Conservation (phyloP, 2,329 filamentous ascomycete genomes). For the Pseudogymnoascus destructans region DNA sequence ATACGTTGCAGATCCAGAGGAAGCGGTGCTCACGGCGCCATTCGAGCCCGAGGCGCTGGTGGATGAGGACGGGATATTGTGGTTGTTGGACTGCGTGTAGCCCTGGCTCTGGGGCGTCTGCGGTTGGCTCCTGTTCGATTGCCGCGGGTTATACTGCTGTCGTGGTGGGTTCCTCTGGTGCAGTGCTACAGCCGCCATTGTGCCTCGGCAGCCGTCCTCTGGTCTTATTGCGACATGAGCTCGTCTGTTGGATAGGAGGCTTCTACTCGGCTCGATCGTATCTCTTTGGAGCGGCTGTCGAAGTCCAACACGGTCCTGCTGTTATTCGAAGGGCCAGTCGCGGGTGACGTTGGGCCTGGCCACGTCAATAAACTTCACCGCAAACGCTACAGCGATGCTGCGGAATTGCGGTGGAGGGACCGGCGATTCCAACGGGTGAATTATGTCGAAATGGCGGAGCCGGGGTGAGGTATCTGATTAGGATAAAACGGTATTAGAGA, state of each 20-base stretch:
- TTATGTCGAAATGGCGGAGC: background rate
- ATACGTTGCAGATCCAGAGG: background rate
- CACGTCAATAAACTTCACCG: background rate
- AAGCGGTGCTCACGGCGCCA: conserved; percentile 1
- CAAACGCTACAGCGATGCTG: background rate
- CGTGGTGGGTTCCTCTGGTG: conserved; percentile 21
- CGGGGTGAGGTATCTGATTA: conserved; percentile 4
- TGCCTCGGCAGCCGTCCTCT: conserved; percentile 13
- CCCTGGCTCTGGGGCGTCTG: conserved; percentile 2
- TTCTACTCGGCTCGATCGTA: background rate
- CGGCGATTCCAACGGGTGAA: conserved; percentile 1
- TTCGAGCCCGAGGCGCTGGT: conserved; percentile 6
- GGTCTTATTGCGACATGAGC: conserved; percentile 8
- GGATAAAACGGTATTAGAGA: background rate
- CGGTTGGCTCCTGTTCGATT: conserved; percentile 10
- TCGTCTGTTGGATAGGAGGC: conserved; percentile 1
- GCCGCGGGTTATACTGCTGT: conserved; percentile 22
- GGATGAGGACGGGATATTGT: background rate
- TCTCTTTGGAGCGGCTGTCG: background rate
- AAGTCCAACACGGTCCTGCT: background rate
- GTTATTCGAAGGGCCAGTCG: background rate
- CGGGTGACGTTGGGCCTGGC: background rate
- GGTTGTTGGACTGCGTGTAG: background rate
- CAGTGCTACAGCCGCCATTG: conserved; percentile 26
- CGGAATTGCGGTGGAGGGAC: conserved; percentile 7